Base-by-base conservation (phyloP, 106 monocot genomes). In the Dendrobium nobile region DNA sequence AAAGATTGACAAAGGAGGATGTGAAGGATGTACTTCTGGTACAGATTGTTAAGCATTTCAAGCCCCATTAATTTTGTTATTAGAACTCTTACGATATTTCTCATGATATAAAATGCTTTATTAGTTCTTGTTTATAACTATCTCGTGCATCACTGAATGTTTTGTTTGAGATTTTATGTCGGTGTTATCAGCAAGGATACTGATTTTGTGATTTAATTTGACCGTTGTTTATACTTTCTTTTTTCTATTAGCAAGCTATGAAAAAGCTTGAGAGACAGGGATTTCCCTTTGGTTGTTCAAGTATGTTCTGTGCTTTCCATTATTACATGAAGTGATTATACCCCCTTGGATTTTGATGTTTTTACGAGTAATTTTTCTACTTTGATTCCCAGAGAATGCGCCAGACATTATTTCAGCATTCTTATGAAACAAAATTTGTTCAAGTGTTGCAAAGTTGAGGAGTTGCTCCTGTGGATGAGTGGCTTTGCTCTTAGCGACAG, bases 21-120 rank as follows among this genome's bases (percentile, higher is more conserved):
- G 92, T 98, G 47, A 91, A 89, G 79, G 83, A 87, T 82, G 87
- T 98, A 65, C 95, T 98, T 85, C 88, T 91, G 98, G 98, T 96
- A 84, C 67, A 24, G 51, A 41, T 75, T 74, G 16, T 67, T 67
- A 15, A 73, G 28, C 9, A 44, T 16, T 4, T 43, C 33, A 42
- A 47, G 33, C 28, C 48, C 26, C 2, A 40, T 28, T 78, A 26
- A 78, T 56, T 13, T 43, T 3, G n/a, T 44, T 65, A 19, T 41
- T 42, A 31, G 70, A 7, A 8, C 51, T 10, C 51, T 51, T 51
- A 15, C 0, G 9, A 51, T 51, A 51, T 51, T 51, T 51, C 64
- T 64, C 7, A 64, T 65, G 22, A 13, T 22, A 9, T 65, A 65
- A 11, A 61, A 10, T 9, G 22, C 26, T 10, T 43, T 7, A 43